Evolutionary conservation across 2,329 filamentous ascomycete genomes (phyloP), one percentile per base, ranked within the genome.

Genomic region (Ophiostoma sp.): DNA sequence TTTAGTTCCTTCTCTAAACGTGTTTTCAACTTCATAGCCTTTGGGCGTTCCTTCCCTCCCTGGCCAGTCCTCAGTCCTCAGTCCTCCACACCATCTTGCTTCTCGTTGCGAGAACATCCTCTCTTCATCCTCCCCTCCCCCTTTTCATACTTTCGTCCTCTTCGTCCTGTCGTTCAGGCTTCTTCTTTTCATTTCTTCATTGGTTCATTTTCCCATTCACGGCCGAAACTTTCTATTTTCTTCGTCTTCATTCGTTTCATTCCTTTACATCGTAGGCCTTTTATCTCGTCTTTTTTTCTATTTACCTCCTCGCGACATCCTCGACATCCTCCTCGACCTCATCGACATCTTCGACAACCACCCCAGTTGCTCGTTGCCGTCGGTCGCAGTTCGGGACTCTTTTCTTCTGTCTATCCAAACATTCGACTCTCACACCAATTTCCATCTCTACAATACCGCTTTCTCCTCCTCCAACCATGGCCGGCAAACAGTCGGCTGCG

Each of bases 401-500:
- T 15, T 6, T 17, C 60, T 62, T 35, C 31, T 64, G 4, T 13
- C 17, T 64, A 17, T 36, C 20, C 13, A 11, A 11, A 67, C 39
- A 48, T 20, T 60, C n/a, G 11, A 67, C 15, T 20, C 8, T 13
- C 23, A 11, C 31, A 71, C 27, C 57, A 17, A 35, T 23, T 15
- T 31, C 10, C 31, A 27, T 27, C 27, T 48, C 36, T 33, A 13
- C 65, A 39, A 31, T 10, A 15, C 23, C 13, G 23, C 20, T n/a
- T 67, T 23, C 62, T 62, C 7, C 60, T 23, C 31, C 62, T 20
- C 52, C 36, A 52, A 76, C 69, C 76, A 88, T 88, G 86, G 84
- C 85, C 76, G 81, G 82, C 65, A 82, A 83, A 71, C 84, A 83
- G 79, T 82, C 83, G 77, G 81, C 82, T 76, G 80, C 84, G 79